These are phyloP conservation scores for Trametopsis cervina DNA, from an alignment of 768 basidiomycete species.

Conservation along the genomic window DNA sequence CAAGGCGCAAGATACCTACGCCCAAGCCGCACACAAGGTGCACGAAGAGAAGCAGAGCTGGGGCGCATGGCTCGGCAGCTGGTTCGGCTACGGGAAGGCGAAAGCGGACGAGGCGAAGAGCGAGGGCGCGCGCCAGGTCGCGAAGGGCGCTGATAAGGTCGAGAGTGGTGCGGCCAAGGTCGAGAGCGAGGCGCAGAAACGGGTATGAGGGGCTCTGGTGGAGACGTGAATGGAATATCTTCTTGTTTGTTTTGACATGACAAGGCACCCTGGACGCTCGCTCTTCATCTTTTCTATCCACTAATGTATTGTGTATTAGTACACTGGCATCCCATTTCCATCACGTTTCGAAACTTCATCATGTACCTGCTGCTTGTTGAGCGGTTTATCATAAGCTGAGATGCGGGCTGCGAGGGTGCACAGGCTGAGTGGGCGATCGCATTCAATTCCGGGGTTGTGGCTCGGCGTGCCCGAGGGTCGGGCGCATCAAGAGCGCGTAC, in stretches of 20 bases:
- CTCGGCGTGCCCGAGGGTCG: too few relatives aligned
- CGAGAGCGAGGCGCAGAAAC: conserved; percentile 24
- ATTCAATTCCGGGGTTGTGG: too few relatives aligned
- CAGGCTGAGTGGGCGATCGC: too few relatives aligned
- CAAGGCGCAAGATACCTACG: conserved; percentile 23
- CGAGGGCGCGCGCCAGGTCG: conserved; percentile 21
- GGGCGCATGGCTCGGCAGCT: conserved; percentile 26
- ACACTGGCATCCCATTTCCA: too few relatives aligned
- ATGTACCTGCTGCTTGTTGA: too few relatives aligned
- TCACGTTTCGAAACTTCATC: too few relatives aligned
- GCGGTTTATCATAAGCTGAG: too few relatives aligned
- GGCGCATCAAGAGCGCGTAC: too few relatives aligned
- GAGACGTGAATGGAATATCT: too few relatives aligned
- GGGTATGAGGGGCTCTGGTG: conserved; percentile 16
- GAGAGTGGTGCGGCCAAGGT: conserved; percentile 23
- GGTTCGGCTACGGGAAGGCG: conserved; percentile 34
- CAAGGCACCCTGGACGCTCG: too few relatives aligned
- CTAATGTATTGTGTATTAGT: background rate
- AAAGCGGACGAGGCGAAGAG: conserved; percentile 26
- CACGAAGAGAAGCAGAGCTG: conserved; percentile 26
- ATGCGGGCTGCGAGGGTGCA: too few relatives aligned
- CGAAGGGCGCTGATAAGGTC: conserved; percentile 23
- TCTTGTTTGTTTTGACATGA: too few relatives aligned
- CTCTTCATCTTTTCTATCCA: background rate
- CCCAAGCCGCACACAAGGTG: conserved; percentile 23